Base-by-base conservation (phyloP, 2,329 filamentous ascomycete genomes). In the Aureobasidium leucospermi region DNA sequence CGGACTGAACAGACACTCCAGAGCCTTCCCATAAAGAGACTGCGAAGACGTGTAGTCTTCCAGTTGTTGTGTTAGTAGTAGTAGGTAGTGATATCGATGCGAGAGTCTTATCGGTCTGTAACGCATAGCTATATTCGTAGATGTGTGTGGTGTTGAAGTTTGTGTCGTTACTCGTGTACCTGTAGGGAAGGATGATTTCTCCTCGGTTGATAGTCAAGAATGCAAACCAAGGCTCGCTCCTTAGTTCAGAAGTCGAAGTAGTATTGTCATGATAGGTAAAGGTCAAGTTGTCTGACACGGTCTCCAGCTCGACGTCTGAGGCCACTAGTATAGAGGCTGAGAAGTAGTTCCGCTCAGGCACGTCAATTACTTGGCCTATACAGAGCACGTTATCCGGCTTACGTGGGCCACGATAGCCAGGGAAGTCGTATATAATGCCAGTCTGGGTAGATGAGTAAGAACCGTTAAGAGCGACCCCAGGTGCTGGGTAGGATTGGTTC, bases 191-290 rank as follows among this genome's bases (percentile, higher is more conserved):
- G 28, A 78, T 70, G 58, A 81, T 70, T 58, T 79, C 75, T 46
- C 78, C 78, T 13, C 73, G 72, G 55, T 76, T 74, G 62, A 79
- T 74, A 9, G 75, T 74, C 53, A 79, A 65, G 64, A 73, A 78
- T 51, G 70, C 74, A 66, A 71, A 78, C 70, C 73, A 80, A 5
- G 74, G 73, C 32, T 75, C 71, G 1, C 73, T 72, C n/a, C 76
- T 75, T 36, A 80, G 65, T 65, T 79, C 76, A 15, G 72, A 70
- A 15, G 65, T 61, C 13, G 75, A 73, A 1, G 68, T 72, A 28
- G 68, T 74, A 58, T 71, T 71, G 63, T 80, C 78, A 0, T 69
- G 63, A 62, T 79, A 80, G 6, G 64, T 64, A 48, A 78, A 75
- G 0, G 74, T 77, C 29, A 77, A 66, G 51, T 75, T 75, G 7